Conservation (phyloP, 2,329 filamentous ascomycete genomes). For the Fusarium euwallaceae region DNA sequence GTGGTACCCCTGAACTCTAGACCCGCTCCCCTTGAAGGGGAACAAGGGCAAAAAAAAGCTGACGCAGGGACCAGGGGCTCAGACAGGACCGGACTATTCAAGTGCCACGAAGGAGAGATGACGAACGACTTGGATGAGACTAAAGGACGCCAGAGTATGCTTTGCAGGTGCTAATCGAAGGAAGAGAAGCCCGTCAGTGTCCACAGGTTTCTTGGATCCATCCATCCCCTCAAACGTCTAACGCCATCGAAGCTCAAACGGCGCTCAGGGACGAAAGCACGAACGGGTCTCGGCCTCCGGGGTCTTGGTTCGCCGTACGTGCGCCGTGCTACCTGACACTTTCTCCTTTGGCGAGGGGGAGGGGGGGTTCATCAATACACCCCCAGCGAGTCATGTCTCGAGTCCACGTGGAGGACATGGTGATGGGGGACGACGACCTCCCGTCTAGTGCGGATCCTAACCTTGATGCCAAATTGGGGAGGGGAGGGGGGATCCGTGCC, state of each 20-base stretch:
- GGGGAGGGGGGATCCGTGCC: conserved; percentile 13
- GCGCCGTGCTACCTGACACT: conserved; percentile 26
- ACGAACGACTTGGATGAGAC: conserved; percentile 11
- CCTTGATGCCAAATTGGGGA: conserved; percentile 11
- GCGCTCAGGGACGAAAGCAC: too few species aligned
- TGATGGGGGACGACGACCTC: neutral
- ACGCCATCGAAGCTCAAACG: conserved; percentile 5
- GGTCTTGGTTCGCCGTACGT: conserved; percentile 4
- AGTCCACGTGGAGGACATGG: conserved; percentile 34
- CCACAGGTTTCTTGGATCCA: too few species aligned
- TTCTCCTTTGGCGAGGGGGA: neutral
- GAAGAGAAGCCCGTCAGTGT: neutral
- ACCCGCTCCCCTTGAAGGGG: conserved; percentile 4
- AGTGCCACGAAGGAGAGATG: conserved; percentile 36
- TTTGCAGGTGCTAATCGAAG: neutral
- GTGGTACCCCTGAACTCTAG: conserved; percentile 28
- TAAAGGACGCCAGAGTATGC: neutral
- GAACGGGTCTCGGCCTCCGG: conserved; percentile 2
- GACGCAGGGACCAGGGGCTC: conserved; percentile 41
- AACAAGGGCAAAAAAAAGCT: neutral
- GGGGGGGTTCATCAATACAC: neutral
- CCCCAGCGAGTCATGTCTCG: conserved; percentile 34
- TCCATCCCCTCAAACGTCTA: neutral
- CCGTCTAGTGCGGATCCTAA: conserved; percentile 6
- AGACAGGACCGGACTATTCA: conserved; percentile 27